Evolutionary conservation across 2,329 filamentous ascomycete genomes (phyloP).

Genomic region (Zymoseptoria ardabiliae): DNA sequence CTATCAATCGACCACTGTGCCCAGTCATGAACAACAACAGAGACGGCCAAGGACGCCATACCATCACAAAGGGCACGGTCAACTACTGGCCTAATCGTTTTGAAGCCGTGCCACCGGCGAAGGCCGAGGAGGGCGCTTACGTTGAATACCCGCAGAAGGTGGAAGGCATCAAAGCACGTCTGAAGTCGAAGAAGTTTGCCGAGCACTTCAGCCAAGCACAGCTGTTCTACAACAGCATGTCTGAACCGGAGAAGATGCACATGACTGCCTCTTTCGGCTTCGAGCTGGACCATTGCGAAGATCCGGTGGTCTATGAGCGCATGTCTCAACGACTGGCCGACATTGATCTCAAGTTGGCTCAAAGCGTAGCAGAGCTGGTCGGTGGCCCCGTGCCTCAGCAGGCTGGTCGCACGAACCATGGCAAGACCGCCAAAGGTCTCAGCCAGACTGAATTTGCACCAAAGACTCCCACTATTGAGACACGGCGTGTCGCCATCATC

Average conservation of each 20-base stretch:
- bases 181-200: conserved; percentile 64
- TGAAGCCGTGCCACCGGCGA: conserved; percentile 55
- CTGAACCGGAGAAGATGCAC: conserved; percentile 58
- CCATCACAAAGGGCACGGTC: conserved; percentile 63
- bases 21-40: conserved; percentile 29
- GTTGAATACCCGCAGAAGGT: conserved; percentile 60
- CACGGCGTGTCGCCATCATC: conserved; percentile 66
- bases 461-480: conserved; percentile 57
- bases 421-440: conserved; percentile 58
- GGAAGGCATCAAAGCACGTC: conserved; percentile 61
- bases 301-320: conserved; percentile 66
- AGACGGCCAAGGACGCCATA: conserved; percentile 55
- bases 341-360: conserved; percentile 63
- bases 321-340: conserved; percentile 62
- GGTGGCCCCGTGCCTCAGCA: conserved; percentile 55
- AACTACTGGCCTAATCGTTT: conserved; percentile 78
- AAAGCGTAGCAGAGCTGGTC: conserved; percentile 61
- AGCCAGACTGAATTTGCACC: conserved; percentile 64
- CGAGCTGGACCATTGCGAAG: conserved; percentile 75
- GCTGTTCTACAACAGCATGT: conserved; percentile 74
- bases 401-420: conserved; percentile 52
- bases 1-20: conserved; percentile 57
- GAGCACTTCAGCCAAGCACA: conserved; percentile 70
- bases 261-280: conserved; percentile 56
- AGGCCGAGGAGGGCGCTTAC: conserved; percentile 57